These are phyloP conservation scores for Mucuna pruriens DNA, from an alignment of 306 rosid species.

Conservation along the genomic window DNA sequence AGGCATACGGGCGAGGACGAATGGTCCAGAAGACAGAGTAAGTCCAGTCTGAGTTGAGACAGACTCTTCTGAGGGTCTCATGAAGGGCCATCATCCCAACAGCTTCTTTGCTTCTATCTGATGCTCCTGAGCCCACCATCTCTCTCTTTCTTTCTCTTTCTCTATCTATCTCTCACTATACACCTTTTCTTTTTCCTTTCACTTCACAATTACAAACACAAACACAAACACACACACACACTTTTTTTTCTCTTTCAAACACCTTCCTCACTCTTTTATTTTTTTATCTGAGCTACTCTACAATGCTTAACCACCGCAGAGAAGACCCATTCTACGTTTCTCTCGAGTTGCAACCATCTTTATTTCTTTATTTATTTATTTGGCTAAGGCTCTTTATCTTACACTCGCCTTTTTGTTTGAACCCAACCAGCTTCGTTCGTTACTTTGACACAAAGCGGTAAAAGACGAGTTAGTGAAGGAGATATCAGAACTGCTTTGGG, in stretches of 20 bases:
- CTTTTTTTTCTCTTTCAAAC: not conserved
- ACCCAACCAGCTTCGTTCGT: not conserved
- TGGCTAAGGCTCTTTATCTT: not conserved
- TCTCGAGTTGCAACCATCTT: not conserved
- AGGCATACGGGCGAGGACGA: constrained; percentile 96
- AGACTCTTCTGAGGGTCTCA: constrained; percentile 95
- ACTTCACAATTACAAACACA: constrained; percentile 26
- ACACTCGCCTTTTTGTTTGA: not conserved
- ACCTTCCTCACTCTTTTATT: not conserved
- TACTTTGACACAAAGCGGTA: not conserved
- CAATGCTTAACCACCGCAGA: constrained; percentile 43
- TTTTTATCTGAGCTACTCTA: not conserved
- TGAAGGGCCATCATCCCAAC: constrained; percentile 99
- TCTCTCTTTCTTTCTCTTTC: constrained; percentile 56
- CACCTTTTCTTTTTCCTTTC: constrained; percentile 12
- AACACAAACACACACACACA: not conserved
- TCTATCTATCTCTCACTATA: constrained; percentile 24
- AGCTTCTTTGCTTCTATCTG: constrained; percentile 99
- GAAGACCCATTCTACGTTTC: constrained; percentile 35
- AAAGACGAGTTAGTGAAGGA: not conserved
- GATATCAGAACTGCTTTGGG: too few relatives aligned
- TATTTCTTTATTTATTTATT: constrained; percentile 4
- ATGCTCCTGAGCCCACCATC: constrained; percentile 99
- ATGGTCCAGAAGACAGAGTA: constrained; percentile 99
- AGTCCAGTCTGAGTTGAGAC: constrained; percentile 93